Evolutionary conservation across 768 basidiomycete genomes (phyloP), one percentile per base, ranked within the genome.

Genomic region (Pulveroboletus sp.): DNA sequence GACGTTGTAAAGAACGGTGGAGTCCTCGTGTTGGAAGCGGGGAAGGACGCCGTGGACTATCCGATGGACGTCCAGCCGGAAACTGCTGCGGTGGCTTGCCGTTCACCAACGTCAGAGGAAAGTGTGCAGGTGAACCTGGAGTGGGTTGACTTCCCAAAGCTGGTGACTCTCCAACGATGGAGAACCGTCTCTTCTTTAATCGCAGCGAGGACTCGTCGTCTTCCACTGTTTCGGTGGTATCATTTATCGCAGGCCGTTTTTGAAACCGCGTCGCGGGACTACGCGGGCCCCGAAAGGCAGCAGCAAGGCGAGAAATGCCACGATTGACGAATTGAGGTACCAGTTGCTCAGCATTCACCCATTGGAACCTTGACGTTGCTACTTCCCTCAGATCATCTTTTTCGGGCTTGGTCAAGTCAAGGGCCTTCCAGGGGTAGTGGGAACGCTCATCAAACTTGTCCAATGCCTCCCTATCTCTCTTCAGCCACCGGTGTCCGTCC

Each of bases 81-180:
- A 55, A 65, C 39, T 68, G 68, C 17, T 64, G 64, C 37, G 68
- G 66, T 39, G 63, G 61, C 28, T 56, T 69, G 31, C 68, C 66
- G 15, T 66, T 64, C 33, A 69, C 43, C 43, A 64, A 42, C 21
- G 57, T 40, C 48, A 59, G 47, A 12, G 68, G 59, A 10, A 46
- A 11, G 2, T 56, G 51, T 1, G 26, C 38, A 24, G 53, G n/a
- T 4, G 39, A 36, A 39, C 38, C 45, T 12, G 62, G 8, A 5
- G 35, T 8, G 6, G 52, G 40, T 28, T 50, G 53, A 21, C 49
- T 50, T 8, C 24, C 50, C 6, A 49, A 47, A 15, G 46, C 31
- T 11, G 36, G 30, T 1, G 46, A 24, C 8, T 52, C 52, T 26
- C 40, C 35, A 30, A 38, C 37, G 3, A 35, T 41, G n/a, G 52